Conservation (phyloP, 192 early-diverging fungal species). For the Linnemannia schmuckeri region DNA sequence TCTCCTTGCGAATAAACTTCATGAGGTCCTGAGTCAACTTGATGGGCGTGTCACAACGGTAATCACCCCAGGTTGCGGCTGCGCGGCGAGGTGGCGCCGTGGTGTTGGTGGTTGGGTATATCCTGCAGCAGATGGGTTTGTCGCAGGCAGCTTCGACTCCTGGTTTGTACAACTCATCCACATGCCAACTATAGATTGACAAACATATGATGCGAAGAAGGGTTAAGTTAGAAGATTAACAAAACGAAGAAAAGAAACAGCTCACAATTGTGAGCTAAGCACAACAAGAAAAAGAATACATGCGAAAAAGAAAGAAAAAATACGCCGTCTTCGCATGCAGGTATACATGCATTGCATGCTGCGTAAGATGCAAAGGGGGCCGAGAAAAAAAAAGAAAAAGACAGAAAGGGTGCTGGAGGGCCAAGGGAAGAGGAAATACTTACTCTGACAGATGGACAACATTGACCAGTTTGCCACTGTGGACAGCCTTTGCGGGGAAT, state of each 20-base stretch:
- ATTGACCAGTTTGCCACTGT: slow-evolving; percentile 25
- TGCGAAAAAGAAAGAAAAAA: not conserved
- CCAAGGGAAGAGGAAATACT: slow-evolving; percentile 23
- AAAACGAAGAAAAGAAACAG: not conserved
- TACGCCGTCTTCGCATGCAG: not conserved
- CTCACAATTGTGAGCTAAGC: slow-evolving; percentile 4
- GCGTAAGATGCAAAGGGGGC: not conserved
- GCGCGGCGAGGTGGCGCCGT: not conserved
- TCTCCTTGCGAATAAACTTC: slow-evolving; percentile 41
- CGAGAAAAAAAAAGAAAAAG: not conserved
- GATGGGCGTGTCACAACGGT: slow-evolving; percentile 62
- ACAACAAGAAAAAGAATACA: not conserved
- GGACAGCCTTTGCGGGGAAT: not conserved
- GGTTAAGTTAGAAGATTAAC: not conserved
- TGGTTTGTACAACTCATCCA: slow-evolving; percentile 16
- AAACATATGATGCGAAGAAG: not conserved
- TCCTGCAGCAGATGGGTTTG: slow-evolving; percentile 61
- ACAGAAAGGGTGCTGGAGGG: not conserved
- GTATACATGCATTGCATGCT: not conserved
- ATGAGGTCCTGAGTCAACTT: slow-evolving; percentile 58
- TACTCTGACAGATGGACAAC: slow-evolving; percentile 59
- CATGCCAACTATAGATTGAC: slow-evolving; percentile 7
- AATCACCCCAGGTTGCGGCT: slow-evolving; percentile 57
- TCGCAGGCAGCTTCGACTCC: slow-evolving; percentile 60
- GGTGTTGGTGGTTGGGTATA: slow-evolving; percentile 32